phyloP scores from a whole-genome alignment of 331 rosid species.

The Quercus tomentella region DNA sequence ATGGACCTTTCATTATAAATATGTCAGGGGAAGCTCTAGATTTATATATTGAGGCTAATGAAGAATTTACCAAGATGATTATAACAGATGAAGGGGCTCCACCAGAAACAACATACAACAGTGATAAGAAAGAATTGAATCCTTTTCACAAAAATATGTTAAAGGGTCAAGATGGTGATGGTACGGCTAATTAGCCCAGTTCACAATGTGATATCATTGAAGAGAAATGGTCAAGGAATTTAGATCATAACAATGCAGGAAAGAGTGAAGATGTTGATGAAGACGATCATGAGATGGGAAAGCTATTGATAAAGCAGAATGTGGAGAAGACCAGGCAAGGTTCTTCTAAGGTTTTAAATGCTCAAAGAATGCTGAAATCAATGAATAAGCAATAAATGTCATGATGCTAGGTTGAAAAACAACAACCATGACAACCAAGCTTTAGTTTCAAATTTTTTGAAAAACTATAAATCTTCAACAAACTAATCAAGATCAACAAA shows the following conservation, averaged over 20 bases:
- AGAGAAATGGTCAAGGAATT: background rate
- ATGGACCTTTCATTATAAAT: background rate
- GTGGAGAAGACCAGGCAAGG: constrained; percentile 5
- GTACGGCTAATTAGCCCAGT: background rate
- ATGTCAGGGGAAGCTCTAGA: background rate
- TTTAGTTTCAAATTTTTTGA: no score
- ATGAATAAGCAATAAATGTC: background rate
- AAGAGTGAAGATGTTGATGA: constrained; percentile 4
- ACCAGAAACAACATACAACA: background rate
- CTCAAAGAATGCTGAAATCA: background rate
- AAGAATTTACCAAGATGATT: background rate
- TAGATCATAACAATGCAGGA: background rate
- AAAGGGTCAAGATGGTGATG: background rate
- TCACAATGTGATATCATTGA: background rate
- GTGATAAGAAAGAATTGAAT: background rate
- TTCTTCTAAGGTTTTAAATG: background rate
- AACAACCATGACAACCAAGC: no score
- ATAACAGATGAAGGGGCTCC: background rate
- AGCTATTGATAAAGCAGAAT: background rate
- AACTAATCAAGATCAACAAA: no score
- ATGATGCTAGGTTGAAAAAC: no score
- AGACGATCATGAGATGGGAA: constrained; percentile 2
- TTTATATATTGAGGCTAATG: background rate
- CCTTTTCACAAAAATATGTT: background rate
- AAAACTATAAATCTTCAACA: no score